phyloP scores from a whole-genome alignment of 345 rosid species.

The Eucalyptus polybractea region DNA sequence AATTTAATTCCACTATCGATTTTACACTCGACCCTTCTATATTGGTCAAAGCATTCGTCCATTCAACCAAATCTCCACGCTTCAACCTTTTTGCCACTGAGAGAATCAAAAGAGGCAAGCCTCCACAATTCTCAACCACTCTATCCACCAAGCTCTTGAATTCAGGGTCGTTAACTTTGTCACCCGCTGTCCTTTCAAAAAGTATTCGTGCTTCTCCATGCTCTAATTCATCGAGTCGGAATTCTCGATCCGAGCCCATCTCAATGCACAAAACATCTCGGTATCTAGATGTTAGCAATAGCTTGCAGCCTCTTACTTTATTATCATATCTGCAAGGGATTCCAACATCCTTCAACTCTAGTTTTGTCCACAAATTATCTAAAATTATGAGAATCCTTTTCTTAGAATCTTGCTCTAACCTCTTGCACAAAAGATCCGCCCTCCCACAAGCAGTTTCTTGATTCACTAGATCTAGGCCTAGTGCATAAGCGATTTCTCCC shows the following conservation, averaged over 20 bases:
- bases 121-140: background rate
- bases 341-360: background rate
- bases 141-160: accelerated
- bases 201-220: background rate
- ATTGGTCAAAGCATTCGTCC: background rate
- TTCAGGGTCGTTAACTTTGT: accelerated
- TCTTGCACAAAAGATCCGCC: accelerated
- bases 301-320: background rate
- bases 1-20: background rate
- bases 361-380: background rate
- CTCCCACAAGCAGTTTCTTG: accelerated
- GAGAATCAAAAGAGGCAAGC: background rate
- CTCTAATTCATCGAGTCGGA: accelerated
- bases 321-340: background rate
- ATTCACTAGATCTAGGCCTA: accelerated
- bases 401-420: accelerated
- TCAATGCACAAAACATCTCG: accelerated
- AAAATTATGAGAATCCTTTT: background rate
- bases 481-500: accelerated
- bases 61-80: accelerated
- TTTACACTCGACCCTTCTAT: accelerated
- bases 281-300: background rate
- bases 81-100: background rate
- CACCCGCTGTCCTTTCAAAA: background rate
- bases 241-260: background rate